A percentile compares a stretch with the other conserved stretches of the same genome.
Evolutionary conservation across 2,329 filamentous ascomycete genomes (phyloP).

Genomic region (Rhinocladiella mackenziei): DNA sequence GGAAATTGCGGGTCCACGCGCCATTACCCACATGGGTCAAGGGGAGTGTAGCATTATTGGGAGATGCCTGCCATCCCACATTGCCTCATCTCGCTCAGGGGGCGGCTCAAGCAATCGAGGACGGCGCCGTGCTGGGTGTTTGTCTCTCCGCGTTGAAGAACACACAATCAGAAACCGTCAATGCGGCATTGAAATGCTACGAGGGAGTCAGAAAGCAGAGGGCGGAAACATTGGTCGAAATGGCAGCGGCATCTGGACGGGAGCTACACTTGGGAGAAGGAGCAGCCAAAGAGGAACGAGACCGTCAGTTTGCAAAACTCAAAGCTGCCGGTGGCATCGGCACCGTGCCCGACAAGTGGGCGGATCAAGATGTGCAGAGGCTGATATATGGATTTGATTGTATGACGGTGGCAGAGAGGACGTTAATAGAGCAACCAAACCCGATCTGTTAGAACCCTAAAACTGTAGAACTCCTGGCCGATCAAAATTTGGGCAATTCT

Average conservation of each 20-base stretch:
- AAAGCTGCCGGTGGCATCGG: conserved; percentile 46
- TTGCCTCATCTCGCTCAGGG: conserved; percentile 62
- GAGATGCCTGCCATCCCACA: conserved; percentile 61
- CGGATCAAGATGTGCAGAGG: conserved; percentile 64
- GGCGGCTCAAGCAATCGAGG: conserved; percentile 62
- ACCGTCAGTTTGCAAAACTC: conserved; percentile 54
- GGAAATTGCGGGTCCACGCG: conserved; percentile 60
- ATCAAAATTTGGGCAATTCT: too few relatives aligned
- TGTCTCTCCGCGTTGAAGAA: conserved; percentile 42
- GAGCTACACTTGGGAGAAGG: conserved; percentile 56
- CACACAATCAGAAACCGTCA: conserved; percentile 45
- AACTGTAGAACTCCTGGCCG: too few relatives aligned
- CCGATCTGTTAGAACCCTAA: too few relatives aligned
- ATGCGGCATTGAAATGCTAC: conserved; percentile 54
- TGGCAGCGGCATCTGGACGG: conserved; percentile 53
- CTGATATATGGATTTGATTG: conserved; percentile 64
- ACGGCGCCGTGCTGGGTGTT: conserved; percentile 55
- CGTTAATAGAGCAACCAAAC: too few relatives aligned
- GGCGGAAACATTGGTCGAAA: conserved; percentile 54
- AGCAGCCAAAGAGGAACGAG: conserved; percentile 56
- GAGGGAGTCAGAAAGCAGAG: conserved; percentile 54
- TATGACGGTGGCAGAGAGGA: conserved; percentile 51
- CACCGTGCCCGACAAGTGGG: conserved; percentile 64
- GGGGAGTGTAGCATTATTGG: conserved; percentile 51
- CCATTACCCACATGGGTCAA: conserved; percentile 61